Percentiles rank a stretch among this genome's conserved stretches.
These are phyloP conservation scores for Auricularia cornea DNA, from an alignment of 768 basidiomycete genomes.

Conservation along the genomic window DNA sequence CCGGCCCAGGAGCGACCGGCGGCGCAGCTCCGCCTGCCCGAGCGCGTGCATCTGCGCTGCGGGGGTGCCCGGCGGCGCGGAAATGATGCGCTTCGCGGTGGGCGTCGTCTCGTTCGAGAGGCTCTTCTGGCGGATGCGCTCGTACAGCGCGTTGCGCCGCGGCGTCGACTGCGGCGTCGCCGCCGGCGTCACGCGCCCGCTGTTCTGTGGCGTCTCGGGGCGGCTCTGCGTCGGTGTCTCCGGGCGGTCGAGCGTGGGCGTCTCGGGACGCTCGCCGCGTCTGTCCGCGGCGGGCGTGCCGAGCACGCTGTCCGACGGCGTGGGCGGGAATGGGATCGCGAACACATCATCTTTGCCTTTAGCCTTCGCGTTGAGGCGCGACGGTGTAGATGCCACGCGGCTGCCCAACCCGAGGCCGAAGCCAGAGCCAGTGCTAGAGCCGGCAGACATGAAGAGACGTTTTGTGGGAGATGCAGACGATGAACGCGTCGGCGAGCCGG, in stretches of 20 bases:
- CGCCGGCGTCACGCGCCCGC: conserved; percentile 4
- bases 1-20: conserved; percentile 68
- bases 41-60: conserved; percentile 61
- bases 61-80: conserved; percentile 29
- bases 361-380: neutral
- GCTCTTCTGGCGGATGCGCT: conserved; percentile 69
- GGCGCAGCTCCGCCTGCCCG: conserved; percentile 69
- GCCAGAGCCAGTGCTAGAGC: neutral
- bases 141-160: conserved; percentile 70
- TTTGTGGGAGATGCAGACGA: conserved; percentile 8
- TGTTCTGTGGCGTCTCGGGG: conserved; percentile 53
- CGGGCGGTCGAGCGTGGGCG: conserved; percentile 34
- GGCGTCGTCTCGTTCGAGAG: conserved; percentile 48
- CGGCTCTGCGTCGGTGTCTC: conserved; percentile 50
- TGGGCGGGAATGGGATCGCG: conserved; percentile 50
- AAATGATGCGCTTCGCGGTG: conserved; percentile 28
- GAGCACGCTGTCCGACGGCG: conserved; percentile 43
- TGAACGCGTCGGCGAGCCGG: conserved; percentile 2
- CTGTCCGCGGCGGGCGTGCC: conserved; percentile 13
- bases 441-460: conserved; percentile 19
- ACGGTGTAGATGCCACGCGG: neutral
- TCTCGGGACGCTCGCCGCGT: too few relatives aligned
- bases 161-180: conserved; percentile 34
- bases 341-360: neutral
- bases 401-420: neutral